These are phyloP conservation scores for Xerocomus brunneocitrinus DNA, from an alignment of 768 basidiomycete species.

Conservation along the genomic window DNA sequence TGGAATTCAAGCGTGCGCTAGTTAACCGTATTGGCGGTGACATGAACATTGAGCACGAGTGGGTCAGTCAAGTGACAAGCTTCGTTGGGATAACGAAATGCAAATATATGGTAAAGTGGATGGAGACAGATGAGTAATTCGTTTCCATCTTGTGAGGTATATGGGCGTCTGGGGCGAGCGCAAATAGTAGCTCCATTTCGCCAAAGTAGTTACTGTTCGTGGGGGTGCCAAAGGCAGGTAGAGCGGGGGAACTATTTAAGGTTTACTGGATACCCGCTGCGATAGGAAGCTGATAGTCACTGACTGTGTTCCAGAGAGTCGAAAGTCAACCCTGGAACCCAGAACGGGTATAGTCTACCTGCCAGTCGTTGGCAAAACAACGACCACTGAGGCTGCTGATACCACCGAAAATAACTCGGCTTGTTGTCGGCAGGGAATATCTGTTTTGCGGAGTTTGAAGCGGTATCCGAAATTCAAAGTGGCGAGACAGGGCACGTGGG, in stretches of 20 bases:
- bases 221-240: slow-evolving; percentile 14
- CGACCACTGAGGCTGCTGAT: background rate
- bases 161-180: slow-evolving; percentile 19
- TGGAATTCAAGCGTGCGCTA: background rate
- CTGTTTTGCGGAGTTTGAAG: slow-evolving; percentile 12
- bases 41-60: background rate
- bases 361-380: background rate
- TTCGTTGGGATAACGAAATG: background rate
- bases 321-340: no score
- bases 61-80: background rate
- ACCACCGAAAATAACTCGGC: background rate
- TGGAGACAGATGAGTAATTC: slow-evolving; percentile 22
- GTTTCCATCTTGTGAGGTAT: slow-evolving; percentile 21
- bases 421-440: slow-evolving; percentile 6
- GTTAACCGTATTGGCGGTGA: background rate
- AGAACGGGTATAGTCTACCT: background rate
- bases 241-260: slow-evolving; percentile 20
- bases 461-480: slow-evolving; percentile 11
- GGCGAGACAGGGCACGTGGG: slow-evolving; percentile 16
- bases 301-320: background rate
- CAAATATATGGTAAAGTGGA: slow-evolving; percentile 6
- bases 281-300: slow-evolving; percentile 23
- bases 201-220: slow-evolving; percentile 9
- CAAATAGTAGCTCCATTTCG: slow-evolving; percentile 25
- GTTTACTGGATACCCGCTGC: slow-evolving; percentile 16